Evolutionary conservation across 352 stramenopile species (phyloP), one percentile per base, ranked within the genome.

Genomic region (Globisporangium spiculum): DNA sequence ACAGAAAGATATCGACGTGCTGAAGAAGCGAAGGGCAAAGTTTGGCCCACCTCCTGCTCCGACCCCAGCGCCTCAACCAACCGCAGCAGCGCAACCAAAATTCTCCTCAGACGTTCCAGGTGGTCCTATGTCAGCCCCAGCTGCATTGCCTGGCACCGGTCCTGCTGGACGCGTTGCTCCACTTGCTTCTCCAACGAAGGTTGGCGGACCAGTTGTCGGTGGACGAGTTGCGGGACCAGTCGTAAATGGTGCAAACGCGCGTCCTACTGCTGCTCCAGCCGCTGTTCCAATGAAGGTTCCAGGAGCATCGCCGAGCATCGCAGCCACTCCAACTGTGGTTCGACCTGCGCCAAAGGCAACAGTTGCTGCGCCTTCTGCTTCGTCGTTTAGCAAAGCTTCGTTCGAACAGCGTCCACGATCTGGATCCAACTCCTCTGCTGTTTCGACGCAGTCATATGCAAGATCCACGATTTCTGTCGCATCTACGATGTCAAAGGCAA

Each of bases 391-490:
- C 4, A 63, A 62, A 41, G 16, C 62, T 30, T 57, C 62, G 16
- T 73, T 69, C 9, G 68, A 81, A 36, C 72, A 68, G 48, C 86
- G 86, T 50, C 76, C 80, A 24, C 81, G 86, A 9, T 93, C 86
- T 0, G 81, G 81, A 48, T 94, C 86, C 0, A 90, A 88, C 65
- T 84, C 83, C 50, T 96, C 88, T 24, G 79, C 83, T 27, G 79
- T 89, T 14, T 95, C 88, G 27, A 83, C 81, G 0, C 76, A 92
- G n/a, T 96, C 88, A 7, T 91, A 92, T 68, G 84, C 86, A 6
- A 77, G 73, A 30, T 94, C 86, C n/a, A 88, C 88, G 3, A 79
- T 90, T 46, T 96, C 88, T 1, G 81, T 91, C 63, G 83, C 84
- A n/a, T 96, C 88, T 20, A 92, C 80, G 5, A 78, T 90, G 48